These are phyloP conservation scores for Cytidiella melzeri DNA, from an alignment of 768 basidiomycete species.

Conservation along the genomic window DNA sequence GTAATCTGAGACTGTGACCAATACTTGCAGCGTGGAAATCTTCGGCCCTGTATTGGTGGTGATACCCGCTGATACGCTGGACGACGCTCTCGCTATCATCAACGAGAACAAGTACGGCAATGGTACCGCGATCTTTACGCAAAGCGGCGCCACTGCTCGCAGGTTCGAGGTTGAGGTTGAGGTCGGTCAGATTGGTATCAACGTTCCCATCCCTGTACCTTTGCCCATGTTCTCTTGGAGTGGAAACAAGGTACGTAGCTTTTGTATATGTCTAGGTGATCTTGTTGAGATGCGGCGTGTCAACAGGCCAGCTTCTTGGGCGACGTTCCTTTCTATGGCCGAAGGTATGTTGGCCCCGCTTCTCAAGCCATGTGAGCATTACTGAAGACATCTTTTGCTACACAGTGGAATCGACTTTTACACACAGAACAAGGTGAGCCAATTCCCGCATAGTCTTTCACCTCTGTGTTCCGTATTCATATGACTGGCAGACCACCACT, in stretches of 20 bases:
- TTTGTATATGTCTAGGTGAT: neutral
- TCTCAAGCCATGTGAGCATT: no score
- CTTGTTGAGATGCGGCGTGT: conserved; percentile 1
- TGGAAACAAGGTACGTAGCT: conserved; percentile 67
- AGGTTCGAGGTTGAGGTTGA: conserved; percentile 88
- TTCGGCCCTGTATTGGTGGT: conserved; percentile 89
- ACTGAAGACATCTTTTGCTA: no score
- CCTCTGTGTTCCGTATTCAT: conserved; percentile 4
- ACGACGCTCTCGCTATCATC: conserved; percentile 85
- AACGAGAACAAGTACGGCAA: conserved; percentile 91
- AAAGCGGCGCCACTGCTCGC: conserved; percentile 90
- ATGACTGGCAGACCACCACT: conserved; percentile 83
- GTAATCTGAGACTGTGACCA: conserved; percentile 1
- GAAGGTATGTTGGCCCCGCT: conserved; percentile 42
- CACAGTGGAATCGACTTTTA: conserved; percentile 88
- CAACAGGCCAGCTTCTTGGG: conserved; percentile 67
- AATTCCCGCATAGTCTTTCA: no score
- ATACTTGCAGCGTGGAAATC: conserved; percentile 70
- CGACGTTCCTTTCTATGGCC: conserved; percentile 89
- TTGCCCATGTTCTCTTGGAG: conserved; percentile 95
- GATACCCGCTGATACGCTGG: conserved; percentile 73
- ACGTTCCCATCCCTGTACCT: conserved; percentile 90
- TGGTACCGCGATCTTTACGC: conserved; percentile 93
- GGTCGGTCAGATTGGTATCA: conserved; percentile 90
- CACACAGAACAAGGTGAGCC: conserved; percentile 81